Evolutionary conservation across 805 yeast genomes (phyloP).

Genomic region (Wickerhamia fluorescens): DNA sequence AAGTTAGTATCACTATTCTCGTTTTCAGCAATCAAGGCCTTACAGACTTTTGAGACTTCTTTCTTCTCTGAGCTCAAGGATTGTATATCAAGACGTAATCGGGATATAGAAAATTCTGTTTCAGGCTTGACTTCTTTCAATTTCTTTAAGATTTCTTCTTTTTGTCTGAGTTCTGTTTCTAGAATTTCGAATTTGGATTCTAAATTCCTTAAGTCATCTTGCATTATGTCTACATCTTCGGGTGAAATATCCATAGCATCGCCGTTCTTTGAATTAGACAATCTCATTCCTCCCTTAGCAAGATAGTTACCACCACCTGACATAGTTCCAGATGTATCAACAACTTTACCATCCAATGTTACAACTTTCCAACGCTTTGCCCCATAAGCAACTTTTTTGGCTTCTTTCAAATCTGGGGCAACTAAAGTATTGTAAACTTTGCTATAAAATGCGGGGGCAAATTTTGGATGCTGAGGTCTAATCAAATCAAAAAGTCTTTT

Average conservation of each 20-base stretch:
- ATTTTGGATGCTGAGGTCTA: conserved; percentile 55
- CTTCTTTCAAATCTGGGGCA: conserved; percentile 69
- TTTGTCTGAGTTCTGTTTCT: conserved; percentile 45
- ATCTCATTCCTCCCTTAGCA: conserved; percentile 71
- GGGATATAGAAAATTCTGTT: conserved; percentile 54
- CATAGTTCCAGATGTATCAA: conserved; percentile 91
- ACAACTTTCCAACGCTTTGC: conserved; percentile 78
- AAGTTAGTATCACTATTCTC: conserved; percentile 20
- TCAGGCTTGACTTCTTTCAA: conserved; percentile 65
- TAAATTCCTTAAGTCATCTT: conserved; percentile 41
- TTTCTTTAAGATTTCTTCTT: conserved; percentile 51
- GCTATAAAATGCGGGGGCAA: conserved; percentile 83
- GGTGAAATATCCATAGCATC: conserved; percentile 37
- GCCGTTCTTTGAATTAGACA: conserved; percentile 28
- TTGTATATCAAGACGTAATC: conserved; percentile 56
- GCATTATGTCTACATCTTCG: conserved; percentile 50
- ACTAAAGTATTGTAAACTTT: conserved; percentile 84
- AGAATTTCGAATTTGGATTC: conserved; percentile 50
- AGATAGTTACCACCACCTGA: conserved; percentile 87
- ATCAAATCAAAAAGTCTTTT: conserved; percentile 84
- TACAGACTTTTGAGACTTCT: conserved; percentile 38
- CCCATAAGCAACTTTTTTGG: conserved; percentile 84
- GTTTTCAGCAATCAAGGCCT: conserved; percentile 35
- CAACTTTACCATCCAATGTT: conserved; percentile 84
- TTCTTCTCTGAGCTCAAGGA: conserved; percentile 48